These are phyloP conservation scores for Naganishia randhawae DNA, from an alignment of 768 basidiomycete species.

Conservation along the genomic window DNA sequence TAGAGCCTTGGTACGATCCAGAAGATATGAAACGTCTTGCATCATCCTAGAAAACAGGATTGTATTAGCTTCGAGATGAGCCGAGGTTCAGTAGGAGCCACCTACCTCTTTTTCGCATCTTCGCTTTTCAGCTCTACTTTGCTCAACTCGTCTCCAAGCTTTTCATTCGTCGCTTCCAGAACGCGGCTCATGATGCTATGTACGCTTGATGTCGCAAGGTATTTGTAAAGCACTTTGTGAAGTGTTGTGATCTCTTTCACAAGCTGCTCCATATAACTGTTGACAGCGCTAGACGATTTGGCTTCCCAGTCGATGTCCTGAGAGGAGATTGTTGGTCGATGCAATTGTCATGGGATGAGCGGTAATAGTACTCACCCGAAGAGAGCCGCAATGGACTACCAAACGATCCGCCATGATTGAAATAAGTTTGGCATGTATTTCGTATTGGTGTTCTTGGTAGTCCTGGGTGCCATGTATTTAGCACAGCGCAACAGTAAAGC, in stretches of 20 bases:
- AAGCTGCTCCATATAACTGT: slow-evolving; percentile 77
- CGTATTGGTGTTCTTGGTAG: slow-evolving; percentile 98
- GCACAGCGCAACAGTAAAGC: slow-evolving; percentile 7
- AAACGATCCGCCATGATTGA: slow-evolving; percentile 97
- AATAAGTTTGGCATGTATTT: slow-evolving; percentile 94
- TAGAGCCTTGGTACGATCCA: slow-evolving; percentile 68
- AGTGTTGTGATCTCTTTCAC: slow-evolving; percentile 92
- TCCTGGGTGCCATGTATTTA: slow-evolving; percentile 57
- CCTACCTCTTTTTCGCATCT: slow-evolving; percentile 80
- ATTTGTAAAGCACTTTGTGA: slow-evolving; percentile 91
- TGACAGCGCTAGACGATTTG: slow-evolving; percentile 42
- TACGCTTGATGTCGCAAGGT: slow-evolving; percentile 64
- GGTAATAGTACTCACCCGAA: slow-evolving; percentile 59
- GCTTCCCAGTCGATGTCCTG: slow-evolving; percentile 76
- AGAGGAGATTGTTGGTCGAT: not conserved
- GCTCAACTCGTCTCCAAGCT: slow-evolving; percentile 78
- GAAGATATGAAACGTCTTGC: slow-evolving; percentile 71
- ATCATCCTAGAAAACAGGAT: slow-evolving; percentile 60
- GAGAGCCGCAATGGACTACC: slow-evolving; percentile 72
- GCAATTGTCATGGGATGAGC: not conserved
- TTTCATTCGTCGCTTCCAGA: slow-evolving; percentile 84
- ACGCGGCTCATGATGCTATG: slow-evolving; percentile 94
- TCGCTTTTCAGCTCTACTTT: slow-evolving; percentile 75
- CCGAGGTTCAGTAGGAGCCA: slow-evolving; percentile 6
- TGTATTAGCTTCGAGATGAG: slow-evolving; percentile 2